Conservation (phyloP, 345 rosid genomes). For the Gossypium rotundifolium region DNA sequence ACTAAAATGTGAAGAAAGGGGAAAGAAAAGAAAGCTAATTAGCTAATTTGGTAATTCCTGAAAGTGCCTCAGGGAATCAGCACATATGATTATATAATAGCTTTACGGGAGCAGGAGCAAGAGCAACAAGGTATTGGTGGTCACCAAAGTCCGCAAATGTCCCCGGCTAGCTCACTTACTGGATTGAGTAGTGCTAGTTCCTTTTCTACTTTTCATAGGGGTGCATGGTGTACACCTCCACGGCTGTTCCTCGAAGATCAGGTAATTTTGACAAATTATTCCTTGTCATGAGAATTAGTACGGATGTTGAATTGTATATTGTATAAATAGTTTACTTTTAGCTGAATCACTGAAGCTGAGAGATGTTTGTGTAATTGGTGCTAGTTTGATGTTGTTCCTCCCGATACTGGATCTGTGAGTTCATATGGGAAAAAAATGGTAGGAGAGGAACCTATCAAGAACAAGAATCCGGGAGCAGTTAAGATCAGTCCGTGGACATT, state of each 20-base stretch:
- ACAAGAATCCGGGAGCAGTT: constrained; percentile 64
- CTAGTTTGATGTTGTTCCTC: constrained; percentile 98
- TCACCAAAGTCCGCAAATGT: constrained; percentile 94
- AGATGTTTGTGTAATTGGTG: not conserved
- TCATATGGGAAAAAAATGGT: constrained; percentile 73
- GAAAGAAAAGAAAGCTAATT: not conserved
- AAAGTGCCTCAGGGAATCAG: constrained; percentile 69
- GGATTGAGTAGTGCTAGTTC: constrained; percentile 98
- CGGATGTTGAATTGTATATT: not conserved
- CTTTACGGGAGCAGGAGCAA: constrained; percentile 95
- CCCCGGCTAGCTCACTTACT: constrained; percentile 88
- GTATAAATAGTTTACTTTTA: not conserved
- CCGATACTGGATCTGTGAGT: constrained; percentile 88
- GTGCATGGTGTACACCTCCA: constrained; percentile 99
- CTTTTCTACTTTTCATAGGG: constrained; percentile 82
- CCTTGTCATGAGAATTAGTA: not conserved
- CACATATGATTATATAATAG: constrained; percentile 96
- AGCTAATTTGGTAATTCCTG: constrained; percentile 2
- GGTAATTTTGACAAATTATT: constrained; percentile 32
- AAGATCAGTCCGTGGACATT: constrained; percentile 96
- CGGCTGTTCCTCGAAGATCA: constrained; percentile 93
- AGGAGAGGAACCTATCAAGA: constrained; percentile 58
- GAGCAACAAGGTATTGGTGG: constrained; percentile 84
- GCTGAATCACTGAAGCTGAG: not conserved
- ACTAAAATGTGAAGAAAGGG: no score